phyloP scores from a whole-genome alignment of 2,329 filamentous ascomycete species.

The Lomentospora prolificans region DNA sequence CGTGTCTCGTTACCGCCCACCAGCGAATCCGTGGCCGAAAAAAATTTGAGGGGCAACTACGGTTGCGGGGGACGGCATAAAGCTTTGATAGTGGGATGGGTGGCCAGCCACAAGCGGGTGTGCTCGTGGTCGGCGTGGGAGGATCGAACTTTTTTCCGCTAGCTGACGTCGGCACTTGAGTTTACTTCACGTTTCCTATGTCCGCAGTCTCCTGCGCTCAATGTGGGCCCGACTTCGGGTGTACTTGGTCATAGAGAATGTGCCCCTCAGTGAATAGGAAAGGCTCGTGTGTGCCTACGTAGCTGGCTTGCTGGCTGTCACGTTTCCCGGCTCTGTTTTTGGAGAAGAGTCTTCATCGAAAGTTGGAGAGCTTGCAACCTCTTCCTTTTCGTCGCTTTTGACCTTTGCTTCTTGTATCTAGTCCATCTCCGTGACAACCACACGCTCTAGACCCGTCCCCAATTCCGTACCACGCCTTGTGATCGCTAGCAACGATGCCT shows the following conservation, averaged over 20 bases:
- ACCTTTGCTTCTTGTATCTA: not conserved
- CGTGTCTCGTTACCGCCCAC: no score
- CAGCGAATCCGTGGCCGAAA: not conserved
- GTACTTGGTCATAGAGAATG: not conserved
- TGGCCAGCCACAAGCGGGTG: not conserved
- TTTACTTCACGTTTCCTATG: no score
- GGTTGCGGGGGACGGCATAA: not conserved
- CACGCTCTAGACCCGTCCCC: not conserved
- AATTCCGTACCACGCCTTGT: not conserved
- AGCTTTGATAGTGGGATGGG: not conserved
- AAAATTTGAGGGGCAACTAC: not conserved
- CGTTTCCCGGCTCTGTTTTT: not conserved
- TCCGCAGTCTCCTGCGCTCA: no score
- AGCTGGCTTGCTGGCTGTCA: no score
- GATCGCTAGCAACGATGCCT: slow-evolving; percentile 48
- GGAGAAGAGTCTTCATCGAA: not conserved
- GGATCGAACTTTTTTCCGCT: not conserved
- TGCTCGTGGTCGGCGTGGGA: no score
- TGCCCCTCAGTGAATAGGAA: no score
- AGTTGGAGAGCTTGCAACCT: not conserved
- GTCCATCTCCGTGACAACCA: not conserved
- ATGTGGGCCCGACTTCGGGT: not conserved
- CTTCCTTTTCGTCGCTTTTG: not conserved
- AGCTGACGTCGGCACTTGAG: not conserved
- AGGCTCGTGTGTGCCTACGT: no score